These are phyloP conservation scores for Salix koriyanagi DNA, from an alignment of 345 rosid species.

Conservation along the genomic window DNA sequence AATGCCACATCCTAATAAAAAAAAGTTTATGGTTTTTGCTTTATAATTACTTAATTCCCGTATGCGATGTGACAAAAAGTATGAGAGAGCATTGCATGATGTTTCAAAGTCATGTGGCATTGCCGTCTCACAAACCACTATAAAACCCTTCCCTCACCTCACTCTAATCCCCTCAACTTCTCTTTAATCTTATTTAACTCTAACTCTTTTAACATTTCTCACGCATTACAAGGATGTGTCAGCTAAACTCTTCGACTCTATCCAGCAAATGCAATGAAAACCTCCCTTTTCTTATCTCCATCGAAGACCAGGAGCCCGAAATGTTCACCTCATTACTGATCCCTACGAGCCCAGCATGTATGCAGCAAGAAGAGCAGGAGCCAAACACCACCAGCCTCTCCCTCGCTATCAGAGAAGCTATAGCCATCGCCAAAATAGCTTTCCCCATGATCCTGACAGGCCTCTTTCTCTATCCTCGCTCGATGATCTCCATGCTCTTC, in stretches of 20 bases:
- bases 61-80: not conserved
- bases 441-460: conserved; percentile 71
- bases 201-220: no score
- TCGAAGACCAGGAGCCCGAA: conserved; percentile 4
- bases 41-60: not conserved
- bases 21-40: not conserved
- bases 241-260: conserved; percentile 4
- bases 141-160: not conserved
- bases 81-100: not conserved
- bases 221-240: conserved; percentile 10
- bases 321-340: conserved; percentile 3
- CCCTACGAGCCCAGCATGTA: conserved; percentile 4
- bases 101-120: not conserved
- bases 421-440: conserved; percentile 51
- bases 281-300: conserved; percentile 1
- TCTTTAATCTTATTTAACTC: not conserved
- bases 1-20: not conserved
- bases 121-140: not conserved
- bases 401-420: conserved; percentile 40
- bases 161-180: not conserved
- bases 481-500: conserved; percentile 76
- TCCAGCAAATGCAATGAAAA: conserved; percentile 7
- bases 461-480: conserved; percentile 69
- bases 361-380: conserved; percentile 1
- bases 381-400: conserved; percentile 19